Evolutionary conservation across 2,329 filamentous ascomycete genomes (phyloP).

Genomic region (Neophaeococcomyces mojaviensis): DNA sequence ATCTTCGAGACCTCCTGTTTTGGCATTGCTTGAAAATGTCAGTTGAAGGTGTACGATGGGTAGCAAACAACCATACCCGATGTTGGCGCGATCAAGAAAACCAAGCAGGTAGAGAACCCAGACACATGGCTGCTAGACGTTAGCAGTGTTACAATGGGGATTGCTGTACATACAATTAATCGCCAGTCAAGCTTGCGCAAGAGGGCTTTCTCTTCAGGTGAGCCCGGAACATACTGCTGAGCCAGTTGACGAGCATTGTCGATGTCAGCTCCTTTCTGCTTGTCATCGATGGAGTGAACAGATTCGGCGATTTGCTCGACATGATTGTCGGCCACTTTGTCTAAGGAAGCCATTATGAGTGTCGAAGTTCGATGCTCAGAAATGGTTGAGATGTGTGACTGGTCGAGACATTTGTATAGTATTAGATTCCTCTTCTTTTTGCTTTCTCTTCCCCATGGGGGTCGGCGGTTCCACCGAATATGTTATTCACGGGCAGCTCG

Average conservation of each 20-base stretch:
- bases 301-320: no score
- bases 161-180: neutral
- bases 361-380: no score
- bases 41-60: neutral
- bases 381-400: no score
- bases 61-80: neutral
- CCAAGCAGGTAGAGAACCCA: conserved; percentile 3
- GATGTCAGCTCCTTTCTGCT: neutral
- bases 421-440: no score
- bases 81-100: neutral
- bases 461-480: no score
- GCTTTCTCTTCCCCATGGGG: no score
- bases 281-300: neutral
- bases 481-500: no score
- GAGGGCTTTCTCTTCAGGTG: conserved; percentile 45
- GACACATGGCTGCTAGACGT: neutral
- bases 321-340: no score
- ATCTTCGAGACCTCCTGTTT: conserved; percentile 12
- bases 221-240: conserved; percentile 2
- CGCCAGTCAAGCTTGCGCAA: conserved; percentile 59
- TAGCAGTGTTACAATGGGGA: neutral
- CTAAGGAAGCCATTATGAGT: no score
- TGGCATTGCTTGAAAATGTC: conserved; percentile 8
- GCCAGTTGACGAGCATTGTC: conserved; percentile 1
- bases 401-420: no score